Base-by-base conservation (phyloP, 306 rosid species). In the Quercus aquifolioides region DNA sequence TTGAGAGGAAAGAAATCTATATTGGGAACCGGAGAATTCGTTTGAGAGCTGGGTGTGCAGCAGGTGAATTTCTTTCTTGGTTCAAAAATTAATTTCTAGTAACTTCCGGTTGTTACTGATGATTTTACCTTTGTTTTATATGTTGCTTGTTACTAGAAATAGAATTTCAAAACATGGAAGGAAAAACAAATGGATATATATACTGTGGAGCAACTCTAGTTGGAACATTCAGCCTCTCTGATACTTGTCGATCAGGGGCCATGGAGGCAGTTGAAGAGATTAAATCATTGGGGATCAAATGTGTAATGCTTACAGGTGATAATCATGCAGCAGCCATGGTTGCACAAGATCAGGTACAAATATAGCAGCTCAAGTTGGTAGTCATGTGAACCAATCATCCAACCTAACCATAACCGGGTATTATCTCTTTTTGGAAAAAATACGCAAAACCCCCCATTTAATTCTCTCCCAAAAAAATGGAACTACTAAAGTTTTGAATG, bases 261-360 rank as follows among this genome's bases (percentile, higher is more conserved):
- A 76, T 59, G 60, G 95, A 95, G 69, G 98, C 99, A 74, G 79
- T 92, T 46, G 81, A 55, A 56, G 82, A 88, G 87, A 84, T 95
- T 23, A 88, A 83, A 85, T 83, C 56, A 62, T 57, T 92, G 73
- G 95, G 98, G 38, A 92, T 95, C 73, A 92, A 84, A 88, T 87
- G 94, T 1, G 88, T 91, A 56, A 92, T 95, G 98, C 97, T 95
- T 74, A 92, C 99, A 0, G 99, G 99, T 58, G 99, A 95, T 67
- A 78, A 88, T 76, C 84, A 86, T 49, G 91, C 87, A 69, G 90
- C 97, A 52, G 97, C 98, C 31, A 78, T 84, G 91, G 91, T 91
- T 76, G 88, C 91, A 58, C 92, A 95, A 69, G 91, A 88, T 25
- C 90, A 95, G 97, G 99, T 94, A n/a, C 56, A 72, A 30, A 35